Conservation (phyloP, 768 basidiomycete genomes). For the Candolleomyces aberdarensis region DNA sequence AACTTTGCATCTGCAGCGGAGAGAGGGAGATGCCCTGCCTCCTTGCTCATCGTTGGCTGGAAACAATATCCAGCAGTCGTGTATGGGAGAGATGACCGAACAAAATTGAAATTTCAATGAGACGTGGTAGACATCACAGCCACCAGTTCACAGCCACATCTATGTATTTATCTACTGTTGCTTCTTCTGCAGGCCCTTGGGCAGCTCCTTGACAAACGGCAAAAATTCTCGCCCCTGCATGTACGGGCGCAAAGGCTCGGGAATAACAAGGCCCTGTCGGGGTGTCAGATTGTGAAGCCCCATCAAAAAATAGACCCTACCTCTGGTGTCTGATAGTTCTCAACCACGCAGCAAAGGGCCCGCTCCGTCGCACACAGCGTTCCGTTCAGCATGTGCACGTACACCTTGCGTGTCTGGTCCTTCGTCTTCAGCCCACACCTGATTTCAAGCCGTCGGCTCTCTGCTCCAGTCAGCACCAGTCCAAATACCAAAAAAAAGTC, state of each 20-base stretch:
- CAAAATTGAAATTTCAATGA: neutral
- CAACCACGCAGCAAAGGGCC: conserved; percentile 94
- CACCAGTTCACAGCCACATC: neutral
- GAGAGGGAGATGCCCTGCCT: conserved; percentile 34
- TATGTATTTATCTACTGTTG: conserved; percentile 30
- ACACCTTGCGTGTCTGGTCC: conserved; percentile 87
- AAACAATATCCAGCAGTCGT: neutral
- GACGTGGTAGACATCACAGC: neutral
- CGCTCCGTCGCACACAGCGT: conserved; percentile 97
- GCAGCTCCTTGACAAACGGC: conserved; percentile 78
- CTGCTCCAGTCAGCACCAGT: conserved; percentile 38
- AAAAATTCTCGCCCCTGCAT: conserved; percentile 94
- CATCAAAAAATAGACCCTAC: conserved; percentile 40
- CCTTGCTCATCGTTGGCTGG: conserved; percentile 9
- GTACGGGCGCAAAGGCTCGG: conserved; percentile 87
- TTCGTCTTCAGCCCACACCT: conserved; percentile 89
- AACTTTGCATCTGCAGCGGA: conserved; percentile 42
- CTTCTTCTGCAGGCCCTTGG: conserved; percentile 77
- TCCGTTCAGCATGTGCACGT: conserved; percentile 99
- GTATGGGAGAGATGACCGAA: neutral
- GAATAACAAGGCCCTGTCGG: conserved; percentile 83
- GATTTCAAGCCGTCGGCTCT: conserved; percentile 90
- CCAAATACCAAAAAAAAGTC: neutral
- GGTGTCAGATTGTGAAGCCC: conserved; percentile 3
- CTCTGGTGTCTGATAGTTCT: conserved; percentile 96